phyloP scores from a whole-genome alignment of 1,284 basidiomycete species.

The Coniferiporia sulphurascens region DNA sequence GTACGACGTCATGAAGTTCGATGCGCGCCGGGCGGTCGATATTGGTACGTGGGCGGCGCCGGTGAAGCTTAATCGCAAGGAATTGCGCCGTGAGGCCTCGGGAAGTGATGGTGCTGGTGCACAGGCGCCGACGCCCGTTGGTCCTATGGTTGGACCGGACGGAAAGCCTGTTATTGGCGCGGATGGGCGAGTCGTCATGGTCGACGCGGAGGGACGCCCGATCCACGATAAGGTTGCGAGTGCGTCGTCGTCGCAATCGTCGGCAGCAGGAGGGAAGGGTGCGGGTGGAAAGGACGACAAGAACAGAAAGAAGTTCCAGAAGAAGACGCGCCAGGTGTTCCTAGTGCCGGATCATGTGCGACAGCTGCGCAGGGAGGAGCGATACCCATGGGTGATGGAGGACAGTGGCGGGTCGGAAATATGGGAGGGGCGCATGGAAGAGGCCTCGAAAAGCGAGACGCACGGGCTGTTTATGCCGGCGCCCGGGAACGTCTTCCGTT shows the following conservation, averaged over 20 bases:
- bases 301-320: conserved; percentile 70
- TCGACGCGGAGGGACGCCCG: conserved; percentile 68
- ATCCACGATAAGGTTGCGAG: conserved; percentile 43
- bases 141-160: conserved; percentile 69
- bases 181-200: conserved; percentile 75
- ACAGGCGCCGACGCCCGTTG: conserved; percentile 45
- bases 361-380: conserved; percentile 74
- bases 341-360: conserved; percentile 62
- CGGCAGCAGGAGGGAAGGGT: conserved; percentile 31
- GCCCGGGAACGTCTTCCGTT: conserved; percentile 72
- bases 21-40: conserved; percentile 64
- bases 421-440: conserved; percentile 81
- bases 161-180: conserved; percentile 72
- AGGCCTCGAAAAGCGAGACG: conserved; percentile 51
- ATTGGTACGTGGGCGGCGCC: conserved; percentile 61
- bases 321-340: conserved; percentile 83
- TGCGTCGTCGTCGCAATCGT: not conserved
- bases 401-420: conserved; percentile 60
- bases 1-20: conserved; percentile 82
- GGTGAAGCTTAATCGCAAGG: conserved; percentile 83
- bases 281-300: conserved; percentile 37
- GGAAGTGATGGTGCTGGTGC: conserved; percentile 23
- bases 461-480: conserved; percentile 59
- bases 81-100: conserved; percentile 51
- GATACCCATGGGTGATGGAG: conserved; percentile 88